phyloP scores from a whole-genome alignment of 2,329 filamentous ascomycete genomes.

The Fusarium sp. region DNA sequence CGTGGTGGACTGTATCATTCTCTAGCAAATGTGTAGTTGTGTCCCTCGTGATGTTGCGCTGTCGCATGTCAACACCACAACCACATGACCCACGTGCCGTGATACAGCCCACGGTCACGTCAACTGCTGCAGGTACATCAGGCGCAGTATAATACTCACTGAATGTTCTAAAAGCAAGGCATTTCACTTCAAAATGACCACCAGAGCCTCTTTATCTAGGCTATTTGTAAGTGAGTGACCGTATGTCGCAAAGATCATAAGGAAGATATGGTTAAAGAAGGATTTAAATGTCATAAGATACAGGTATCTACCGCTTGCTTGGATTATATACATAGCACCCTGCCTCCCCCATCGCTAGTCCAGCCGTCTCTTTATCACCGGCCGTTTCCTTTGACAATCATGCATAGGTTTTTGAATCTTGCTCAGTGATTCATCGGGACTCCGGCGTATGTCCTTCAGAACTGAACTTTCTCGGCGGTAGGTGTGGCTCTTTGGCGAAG shows the following conservation, averaged over 20 bases:
- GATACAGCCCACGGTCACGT: constrained; percentile 44
- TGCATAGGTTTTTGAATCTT: constrained; percentile 63
- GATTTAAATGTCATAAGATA: constrained; percentile 54
- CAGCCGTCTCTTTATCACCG: constrained; percentile 56
- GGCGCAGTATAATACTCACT: constrained; percentile 44
- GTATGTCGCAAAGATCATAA: constrained; percentile 23
- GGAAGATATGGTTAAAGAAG: constrained; percentile 37
- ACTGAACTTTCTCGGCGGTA: constrained; percentile 46
- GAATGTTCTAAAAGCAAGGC: constrained; percentile 38
- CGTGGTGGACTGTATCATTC: constrained; percentile 32
- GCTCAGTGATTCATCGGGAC: constrained; percentile 60
- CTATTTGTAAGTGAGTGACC: constrained; percentile 36
- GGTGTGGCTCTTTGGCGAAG: constrained; percentile 53
- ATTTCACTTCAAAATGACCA: constrained; percentile 44
- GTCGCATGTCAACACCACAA: constrained; percentile 45
- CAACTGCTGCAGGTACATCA: constrained; percentile 42
- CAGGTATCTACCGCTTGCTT: constrained; percentile 55
- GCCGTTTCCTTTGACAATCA: constrained; percentile 57
- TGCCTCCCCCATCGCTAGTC: constrained; percentile 54
- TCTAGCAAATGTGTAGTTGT: not conserved
- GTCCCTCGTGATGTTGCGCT: constrained; percentile 39
- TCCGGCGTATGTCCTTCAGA: constrained; percentile 55
- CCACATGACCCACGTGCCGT: constrained; percentile 47
- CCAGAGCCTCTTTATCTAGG: constrained; percentile 18
- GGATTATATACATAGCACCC: constrained; percentile 57